Base-by-base conservation (phyloP, 345 rosid species). In the Eucalyptus globulus region DNA sequence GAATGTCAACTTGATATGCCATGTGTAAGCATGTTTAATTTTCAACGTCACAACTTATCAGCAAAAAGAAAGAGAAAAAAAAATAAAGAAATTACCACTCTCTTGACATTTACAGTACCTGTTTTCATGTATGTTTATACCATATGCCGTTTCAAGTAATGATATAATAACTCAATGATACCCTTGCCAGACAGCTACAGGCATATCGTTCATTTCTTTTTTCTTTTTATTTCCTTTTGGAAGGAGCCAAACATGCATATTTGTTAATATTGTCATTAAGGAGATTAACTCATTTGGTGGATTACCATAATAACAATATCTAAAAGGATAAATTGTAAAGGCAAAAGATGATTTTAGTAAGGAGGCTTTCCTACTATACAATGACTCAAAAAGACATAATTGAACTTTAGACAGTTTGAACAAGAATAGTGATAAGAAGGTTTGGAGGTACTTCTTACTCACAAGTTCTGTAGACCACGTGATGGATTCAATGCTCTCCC, bases 381-480 rank as follows among this genome's bases (percentile, higher is more conserved):
- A 3, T 22, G 47, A 76, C 85, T 76, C 85, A 76, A 76, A 76
- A 21, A 29, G 47, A 26, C 54, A 86, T 49, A 47, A 47, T 29
- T 29, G 56, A 86, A 49, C 43, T 27, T 47, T 29, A 27, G 34
- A 86, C 87, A 86, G 16, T 51, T 31, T 76, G 47, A 40, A 11
- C 37, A 27, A 86, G 58, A 51, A 31, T 49, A 86, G 87, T 14
- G 58, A 27, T 9, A 17, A 49, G 40, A 9, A 49, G 40, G 34
- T 15, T 47, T 27, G 21, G 13, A 29, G 72, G 87, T 60, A 86
- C 43, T 31, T 69, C 17, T 88, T 72, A 89, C 95, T 94, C 88
- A 95, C 94, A 16, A 92, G 90, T 69, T 95, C 91, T 69, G 91
- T 50, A 56, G 94, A 91, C 94, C 94, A 95, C 24, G 87, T 80